phyloP scores from a whole-genome alignment of 805 yeast genomes.

The Hanseniaspora jakobsenii region DNA sequence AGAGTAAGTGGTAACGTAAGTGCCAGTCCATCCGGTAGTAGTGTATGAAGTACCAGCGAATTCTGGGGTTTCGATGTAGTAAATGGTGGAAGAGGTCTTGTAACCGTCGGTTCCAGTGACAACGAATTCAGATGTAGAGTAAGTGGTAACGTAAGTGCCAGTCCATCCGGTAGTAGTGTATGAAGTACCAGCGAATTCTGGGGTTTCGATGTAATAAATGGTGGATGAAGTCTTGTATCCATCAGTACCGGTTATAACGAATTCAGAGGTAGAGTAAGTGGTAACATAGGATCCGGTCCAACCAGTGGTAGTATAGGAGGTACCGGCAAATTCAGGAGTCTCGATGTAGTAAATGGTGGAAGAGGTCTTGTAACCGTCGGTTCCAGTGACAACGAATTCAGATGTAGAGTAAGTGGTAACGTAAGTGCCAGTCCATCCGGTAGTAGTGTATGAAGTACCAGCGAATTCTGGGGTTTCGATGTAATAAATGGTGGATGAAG shows the following conservation, averaged over 20 bases:
- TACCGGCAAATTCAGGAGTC: background rate
- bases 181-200: too few relatives aligned
- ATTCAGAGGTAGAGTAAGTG: background rate
- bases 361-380: background rate
- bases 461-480: conserved; percentile 4
- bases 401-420: background rate
- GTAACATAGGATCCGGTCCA: background rate
- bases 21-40: conserved; percentile 2
- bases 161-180: too few relatives aligned
- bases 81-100: background rate
- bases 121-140: too few relatives aligned
- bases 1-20: background rate
- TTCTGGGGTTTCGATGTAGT: conserved; percentile 7
- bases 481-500: background rate
- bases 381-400: background rate
- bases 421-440: conserved; percentile 1
- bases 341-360: conserved; percentile 1
- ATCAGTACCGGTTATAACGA: background rate
- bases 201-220: background rate
- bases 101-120: too few relatives aligned
- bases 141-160: conserved; percentile 8
- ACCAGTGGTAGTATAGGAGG: conserved; percentile 1
- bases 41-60: background rate
- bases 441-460: background rate
- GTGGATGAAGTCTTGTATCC: background rate